A percentile compares a stretch with the other conserved stretches of the same genome.
These are phyloP conservation scores for Arachnomyces sp. DNA, from an alignment of 2,329 filamentous ascomycete genomes.

Conservation along the genomic window DNA sequence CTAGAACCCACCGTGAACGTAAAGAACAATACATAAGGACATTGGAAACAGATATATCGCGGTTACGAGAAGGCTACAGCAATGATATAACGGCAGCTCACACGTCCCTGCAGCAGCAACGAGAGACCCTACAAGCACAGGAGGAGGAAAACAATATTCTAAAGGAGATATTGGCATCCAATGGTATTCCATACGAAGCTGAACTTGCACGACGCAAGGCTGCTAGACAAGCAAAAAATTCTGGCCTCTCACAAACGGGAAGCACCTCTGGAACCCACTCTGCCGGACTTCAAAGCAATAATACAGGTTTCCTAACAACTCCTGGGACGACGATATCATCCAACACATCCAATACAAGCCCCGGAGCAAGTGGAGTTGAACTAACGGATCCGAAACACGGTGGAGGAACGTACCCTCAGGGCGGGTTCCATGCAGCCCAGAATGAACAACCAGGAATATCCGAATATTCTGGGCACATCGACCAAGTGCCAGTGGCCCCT, in stretches of 20 bases:
- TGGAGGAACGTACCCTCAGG: constrained; percentile 12
- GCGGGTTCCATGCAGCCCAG: constrained; percentile 15
- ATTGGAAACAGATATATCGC: constrained; percentile 82
- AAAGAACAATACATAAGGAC: constrained; percentile 95
- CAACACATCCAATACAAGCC: constrained; percentile 8
- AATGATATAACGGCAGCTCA: constrained; percentile 57
- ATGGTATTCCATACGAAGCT: constrained; percentile 52
- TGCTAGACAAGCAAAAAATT: constrained; percentile 21
- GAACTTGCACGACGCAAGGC: constrained; percentile 34
- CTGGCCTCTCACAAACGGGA: constrained; percentile 35
- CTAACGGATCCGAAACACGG: background rate
- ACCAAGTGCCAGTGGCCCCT: constrained; percentile 16
- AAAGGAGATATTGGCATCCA: constrained; percentile 51
- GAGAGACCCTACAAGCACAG: constrained; percentile 64
- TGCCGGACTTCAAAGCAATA: constrained; percentile 15
- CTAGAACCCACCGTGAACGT: constrained; percentile 86
- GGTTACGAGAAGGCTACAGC: constrained; percentile 67
- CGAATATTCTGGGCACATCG: constrained; percentile 5
- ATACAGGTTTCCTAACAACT: constrained; percentile 22
- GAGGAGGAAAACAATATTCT: constrained; percentile 74
- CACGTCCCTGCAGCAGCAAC: constrained; percentile 52
- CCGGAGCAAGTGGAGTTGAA: constrained; percentile 3
- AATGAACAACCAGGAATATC: constrained; percentile 3
- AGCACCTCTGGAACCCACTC: constrained; percentile 31
- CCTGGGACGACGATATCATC: constrained; percentile 9